These are phyloP conservation scores for Mycena epipterygia DNA, from an alignment of 768 basidiomycete species.

Conservation along the genomic window DNA sequence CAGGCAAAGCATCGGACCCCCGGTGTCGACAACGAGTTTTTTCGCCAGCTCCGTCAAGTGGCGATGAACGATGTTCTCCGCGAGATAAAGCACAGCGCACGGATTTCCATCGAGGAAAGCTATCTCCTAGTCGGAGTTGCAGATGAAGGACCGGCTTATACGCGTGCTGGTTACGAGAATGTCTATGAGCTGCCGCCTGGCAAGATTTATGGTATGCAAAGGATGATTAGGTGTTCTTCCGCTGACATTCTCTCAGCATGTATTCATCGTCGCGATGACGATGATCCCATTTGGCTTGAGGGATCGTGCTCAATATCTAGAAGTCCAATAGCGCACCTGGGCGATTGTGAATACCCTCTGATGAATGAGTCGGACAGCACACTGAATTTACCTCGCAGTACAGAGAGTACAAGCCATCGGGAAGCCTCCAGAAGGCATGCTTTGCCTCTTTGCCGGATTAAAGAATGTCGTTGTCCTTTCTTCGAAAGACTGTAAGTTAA, in stretches of 20 bases:
- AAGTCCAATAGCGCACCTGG: constrained; percentile 82
- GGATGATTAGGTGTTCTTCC: background rate
- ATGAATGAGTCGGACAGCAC: background rate
- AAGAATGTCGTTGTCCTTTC: constrained; percentile 83
- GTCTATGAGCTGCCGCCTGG: constrained; percentile 68
- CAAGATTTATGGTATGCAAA: constrained; percentile 74
- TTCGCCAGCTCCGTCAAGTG: constrained; percentile 69
- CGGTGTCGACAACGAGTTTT: constrained; percentile 68
- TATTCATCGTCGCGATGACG: constrained; percentile 64
- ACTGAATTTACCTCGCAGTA: constrained; percentile 53
- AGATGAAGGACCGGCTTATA: constrained; percentile 83
- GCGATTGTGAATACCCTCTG: constrained; percentile 66
- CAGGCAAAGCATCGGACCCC: constrained; percentile 48
- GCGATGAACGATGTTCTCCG: constrained; percentile 76
- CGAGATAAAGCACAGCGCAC: constrained; percentile 81
- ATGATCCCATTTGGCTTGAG: constrained; percentile 66
- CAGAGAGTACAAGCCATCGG: constrained; percentile 82
- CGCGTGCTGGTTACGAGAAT: constrained; percentile 60
- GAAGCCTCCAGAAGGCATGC: constrained; percentile 66
- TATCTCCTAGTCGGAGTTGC: constrained; percentile 84
- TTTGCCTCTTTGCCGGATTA: constrained; percentile 71
- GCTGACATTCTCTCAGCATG: constrained; percentile 59
- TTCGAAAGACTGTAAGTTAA: constrained; percentile 60
- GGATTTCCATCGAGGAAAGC: constrained; percentile 78
- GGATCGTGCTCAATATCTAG: constrained; percentile 76